Conservation (phyloP, 345 rosid genomes). For the Geranium rotundifolium region DNA sequence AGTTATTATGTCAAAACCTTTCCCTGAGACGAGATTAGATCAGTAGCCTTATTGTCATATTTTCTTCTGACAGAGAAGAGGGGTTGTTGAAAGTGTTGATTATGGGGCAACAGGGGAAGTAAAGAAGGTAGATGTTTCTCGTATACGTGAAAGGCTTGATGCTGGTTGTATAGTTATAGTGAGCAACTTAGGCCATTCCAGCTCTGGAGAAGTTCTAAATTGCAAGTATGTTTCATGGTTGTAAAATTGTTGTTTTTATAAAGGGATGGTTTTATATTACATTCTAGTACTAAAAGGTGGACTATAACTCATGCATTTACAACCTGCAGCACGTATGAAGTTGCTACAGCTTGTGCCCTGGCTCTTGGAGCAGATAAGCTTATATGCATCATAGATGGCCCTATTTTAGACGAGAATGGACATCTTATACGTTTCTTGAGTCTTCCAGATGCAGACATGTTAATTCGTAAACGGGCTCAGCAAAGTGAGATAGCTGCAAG, state of each 20-base stretch:
- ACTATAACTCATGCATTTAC: slow-evolving; percentile 5
- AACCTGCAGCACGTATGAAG: slow-evolving; percentile 80
- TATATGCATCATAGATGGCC: slow-evolving; percentile 82
- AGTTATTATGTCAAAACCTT: neutral
- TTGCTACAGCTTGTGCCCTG: slow-evolving; percentile 95
- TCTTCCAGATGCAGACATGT: slow-evolving; percentile 79
- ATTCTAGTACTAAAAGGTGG: neutral
- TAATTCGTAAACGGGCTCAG: slow-evolving; percentile 68
- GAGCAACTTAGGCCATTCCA: slow-evolving; percentile 89
- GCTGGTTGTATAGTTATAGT: slow-evolving; percentile 68
- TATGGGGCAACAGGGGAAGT: slow-evolving; percentile 96
- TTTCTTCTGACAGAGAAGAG: slow-evolving; percentile 56
- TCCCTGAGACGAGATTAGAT: neutral
- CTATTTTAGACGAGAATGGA: slow-evolving; percentile 68
- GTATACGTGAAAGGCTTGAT: slow-evolving; percentile 82
- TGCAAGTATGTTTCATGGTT: slow-evolving; percentile 67
- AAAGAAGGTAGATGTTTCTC: slow-evolving; percentile 74
- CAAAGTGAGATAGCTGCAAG: slow-evolving; percentile 91
- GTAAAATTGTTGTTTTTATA: neutral
- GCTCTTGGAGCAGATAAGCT: slow-evolving; percentile 96
- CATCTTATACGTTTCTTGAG: slow-evolving; percentile 79
- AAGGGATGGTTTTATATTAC: too few relatives aligned
- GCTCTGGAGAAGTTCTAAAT: slow-evolving; percentile 92
- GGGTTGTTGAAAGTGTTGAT: slow-evolving; percentile 87
- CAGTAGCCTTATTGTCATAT: slow-evolving; percentile 2